These are phyloP conservation scores for Leishmania amazonensis DNA, from an alignment of 208 protist genomes.

Conservation along the genomic window DNA sequence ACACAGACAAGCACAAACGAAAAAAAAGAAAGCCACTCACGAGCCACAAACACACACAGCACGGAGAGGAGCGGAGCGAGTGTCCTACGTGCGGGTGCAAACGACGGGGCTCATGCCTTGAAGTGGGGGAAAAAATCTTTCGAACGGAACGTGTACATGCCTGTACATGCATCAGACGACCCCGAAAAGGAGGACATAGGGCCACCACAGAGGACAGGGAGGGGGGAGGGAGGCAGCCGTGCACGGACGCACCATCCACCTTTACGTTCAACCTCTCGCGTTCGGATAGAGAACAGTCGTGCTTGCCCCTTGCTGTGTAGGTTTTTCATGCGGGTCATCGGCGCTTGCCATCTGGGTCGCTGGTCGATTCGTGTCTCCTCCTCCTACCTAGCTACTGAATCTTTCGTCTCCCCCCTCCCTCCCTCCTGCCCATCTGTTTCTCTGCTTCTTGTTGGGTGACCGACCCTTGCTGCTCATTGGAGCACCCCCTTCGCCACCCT, in stretches of 20 bases:
- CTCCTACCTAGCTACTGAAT: not conserved
- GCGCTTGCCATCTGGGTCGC: not conserved
- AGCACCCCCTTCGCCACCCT: not conserved
- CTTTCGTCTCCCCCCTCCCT: not conserved
- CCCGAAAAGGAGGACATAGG: not conserved
- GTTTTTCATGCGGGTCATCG: not conserved
- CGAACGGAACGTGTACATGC: not conserved
- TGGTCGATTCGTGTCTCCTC: not conserved
- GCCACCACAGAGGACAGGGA: not conserved
- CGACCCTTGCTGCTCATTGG: not conserved
- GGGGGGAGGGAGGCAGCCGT: not conserved
- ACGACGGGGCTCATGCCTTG: not conserved
- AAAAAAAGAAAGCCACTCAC: not conserved
- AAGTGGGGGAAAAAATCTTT: not conserved
- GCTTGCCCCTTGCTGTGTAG: not conserved
- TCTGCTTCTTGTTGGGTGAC: not conserved
- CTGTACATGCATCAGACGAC: too few relatives aligned
- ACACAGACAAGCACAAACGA: not conserved
- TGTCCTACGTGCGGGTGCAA: not conserved
- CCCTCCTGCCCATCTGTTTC: not conserved
- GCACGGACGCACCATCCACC: not conserved
- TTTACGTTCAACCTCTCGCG: not conserved
- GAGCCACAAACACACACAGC: slow-evolving; percentile 1
- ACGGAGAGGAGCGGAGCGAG: not conserved
- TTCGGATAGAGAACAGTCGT: not conserved